Base-by-base conservation (phyloP, 345 rosid genomes). In the Eucalyptus erythrocorys region DNA sequence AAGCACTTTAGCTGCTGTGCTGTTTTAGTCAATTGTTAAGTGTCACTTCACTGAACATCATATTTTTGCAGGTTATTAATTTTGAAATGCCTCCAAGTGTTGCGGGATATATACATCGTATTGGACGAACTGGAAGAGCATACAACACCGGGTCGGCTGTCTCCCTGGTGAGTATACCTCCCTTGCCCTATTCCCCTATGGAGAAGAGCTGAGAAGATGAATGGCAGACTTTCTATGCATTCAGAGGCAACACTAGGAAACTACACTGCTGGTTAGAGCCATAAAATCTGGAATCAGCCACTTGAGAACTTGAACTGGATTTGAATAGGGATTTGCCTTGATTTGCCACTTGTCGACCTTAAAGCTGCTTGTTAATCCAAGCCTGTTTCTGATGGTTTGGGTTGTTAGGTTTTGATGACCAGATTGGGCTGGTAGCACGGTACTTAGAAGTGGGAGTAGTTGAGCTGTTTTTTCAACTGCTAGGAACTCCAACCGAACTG, bases 81-180 rank as follows among this genome's bases (percentile, higher is more conserved):
- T 96, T 90, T 88, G 98, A 97, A 49, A 96, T 96, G 98, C 99
- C 99, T 91, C 93, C 37, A 88, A 92, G 89, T 93, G 94, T 91
- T 68, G 91, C 91, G 13, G 98, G 99, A 84, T 97, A 97, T 91
- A 92, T 96, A 21, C 99, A 97, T 93, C 94, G 98, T 88, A 96
- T 97, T 93, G 98, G 99, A 87, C 97, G 98, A 53, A 96, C 99
- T 89, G 98, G 98, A 93, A 95, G 99, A 93, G 99, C 98, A 88
- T 94, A 94, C 90, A 92, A 89, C 87, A 94, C 93, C 30, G 98
- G 98, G 71, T 90, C 94, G 71, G 94, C 98, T 7, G 88, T 97
- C 71, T 96, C 98, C 88, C 95, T 97, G 57, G 99, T 97, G 90
- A 95, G 98, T 93, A 40, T 76, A 40, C 85, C 48, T 76, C n/a